Evolutionary conservation across 116 monocot species (phyloP).

Genomic region (Zostera marina): DNA sequence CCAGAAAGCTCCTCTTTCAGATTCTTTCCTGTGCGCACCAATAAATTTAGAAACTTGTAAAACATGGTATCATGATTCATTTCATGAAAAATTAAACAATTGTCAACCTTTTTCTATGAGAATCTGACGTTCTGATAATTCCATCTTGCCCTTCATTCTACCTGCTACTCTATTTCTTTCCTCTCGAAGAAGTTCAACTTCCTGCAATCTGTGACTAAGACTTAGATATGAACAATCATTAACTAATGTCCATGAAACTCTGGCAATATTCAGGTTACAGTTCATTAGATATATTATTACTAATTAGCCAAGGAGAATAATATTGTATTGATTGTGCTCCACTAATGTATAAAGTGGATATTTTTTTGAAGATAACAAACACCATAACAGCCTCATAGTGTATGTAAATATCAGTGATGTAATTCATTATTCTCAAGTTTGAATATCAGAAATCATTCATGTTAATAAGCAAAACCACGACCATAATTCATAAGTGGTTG

Average conservation of each 20-base stretch:
- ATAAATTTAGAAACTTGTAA: conserved; percentile 1
- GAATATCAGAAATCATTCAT: no score
- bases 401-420: no score
- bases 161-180: conserved; percentile 84
- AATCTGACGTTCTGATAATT: conserved; percentile 56
- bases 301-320: no score
- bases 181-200: conserved; percentile 83
- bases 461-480: no score
- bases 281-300: no score
- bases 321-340: no score
- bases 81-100: neutral
- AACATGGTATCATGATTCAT: neutral
- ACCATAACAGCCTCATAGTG: no score
- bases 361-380: no score
- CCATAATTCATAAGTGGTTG: no score
- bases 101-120: conserved; percentile 79
- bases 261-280: no score
- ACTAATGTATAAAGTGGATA: no score
- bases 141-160: conserved; percentile 94
- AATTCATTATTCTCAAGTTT: no score
- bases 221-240: conserved; percentile 26
- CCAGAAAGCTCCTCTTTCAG: conserved; percentile 67
- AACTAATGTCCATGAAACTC: neutral
- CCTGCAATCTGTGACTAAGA: conserved; percentile 87
- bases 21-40: conserved; percentile 51